Conservation (phyloP, 78 protist genomes). For the Diacronema lutheri region DNA sequence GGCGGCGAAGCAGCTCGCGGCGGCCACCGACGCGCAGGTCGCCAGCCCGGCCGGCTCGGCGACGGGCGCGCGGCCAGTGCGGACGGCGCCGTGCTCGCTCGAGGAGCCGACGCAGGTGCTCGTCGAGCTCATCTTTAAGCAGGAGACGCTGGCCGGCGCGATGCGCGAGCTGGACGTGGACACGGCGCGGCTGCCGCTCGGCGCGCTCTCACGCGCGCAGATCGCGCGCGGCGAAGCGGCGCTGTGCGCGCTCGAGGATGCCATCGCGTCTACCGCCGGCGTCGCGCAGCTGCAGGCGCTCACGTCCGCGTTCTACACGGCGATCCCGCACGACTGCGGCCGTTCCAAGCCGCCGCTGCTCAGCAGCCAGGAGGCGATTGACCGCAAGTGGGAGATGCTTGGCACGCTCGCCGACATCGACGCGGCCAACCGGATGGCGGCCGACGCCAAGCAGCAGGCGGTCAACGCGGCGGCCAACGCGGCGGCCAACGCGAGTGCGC, state of each 20-base stretch:
- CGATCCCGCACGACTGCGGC: conserved; percentile 37
- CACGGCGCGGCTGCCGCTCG: conserved; percentile 21
- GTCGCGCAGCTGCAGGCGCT: not conserved
- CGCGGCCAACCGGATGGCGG: not conserved
- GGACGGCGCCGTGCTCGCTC: not conserved
- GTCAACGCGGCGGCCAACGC: no score
- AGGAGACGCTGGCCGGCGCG: conserved; percentile 5
- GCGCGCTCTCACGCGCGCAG: conserved; percentile 6
- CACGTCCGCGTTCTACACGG: conserved; percentile 37
- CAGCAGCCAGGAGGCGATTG: not conserved
- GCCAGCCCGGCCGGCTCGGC: not conserved
- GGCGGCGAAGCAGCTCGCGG: not conserved
- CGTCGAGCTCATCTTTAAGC: conserved; percentile 11
- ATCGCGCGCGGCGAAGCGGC: not conserved
- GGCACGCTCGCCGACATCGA: conserved; percentile 32
- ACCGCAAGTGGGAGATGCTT: conserved; percentile 21
- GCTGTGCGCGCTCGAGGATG: not conserved
- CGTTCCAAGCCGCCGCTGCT: conserved; percentile 33
- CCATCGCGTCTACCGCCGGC: not conserved
- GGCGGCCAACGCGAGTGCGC: not conserved
- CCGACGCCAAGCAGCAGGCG: no score
- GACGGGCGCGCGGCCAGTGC: not conserved
- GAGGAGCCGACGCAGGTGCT: not conserved
- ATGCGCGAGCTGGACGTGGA: conserved; percentile 7
- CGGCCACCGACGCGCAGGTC: not conserved